phyloP scores from a whole-genome alignment of 202 grass and related monocot species.

The Saccharum hybrid region DNA sequence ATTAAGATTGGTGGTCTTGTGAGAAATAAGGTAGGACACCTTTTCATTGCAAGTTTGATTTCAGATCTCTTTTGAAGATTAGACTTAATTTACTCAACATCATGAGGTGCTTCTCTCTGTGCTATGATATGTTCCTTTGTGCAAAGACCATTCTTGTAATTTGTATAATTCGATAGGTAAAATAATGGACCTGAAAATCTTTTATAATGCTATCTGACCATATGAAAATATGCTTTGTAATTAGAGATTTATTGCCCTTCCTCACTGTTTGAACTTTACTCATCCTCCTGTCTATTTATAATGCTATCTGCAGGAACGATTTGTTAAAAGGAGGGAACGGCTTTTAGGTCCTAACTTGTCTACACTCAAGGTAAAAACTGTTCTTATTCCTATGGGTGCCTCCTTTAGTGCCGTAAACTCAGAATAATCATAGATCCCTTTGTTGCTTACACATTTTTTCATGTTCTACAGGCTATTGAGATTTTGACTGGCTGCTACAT shows the following conservation, averaged over 20 bases:
- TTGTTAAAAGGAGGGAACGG: slow-evolving; percentile 99
- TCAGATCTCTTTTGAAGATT: neutral
- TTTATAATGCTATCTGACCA: neutral
- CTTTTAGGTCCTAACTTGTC: slow-evolving; percentile 93
- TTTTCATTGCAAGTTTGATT: slow-evolving; percentile 28
- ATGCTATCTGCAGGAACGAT: slow-evolving; percentile 74
- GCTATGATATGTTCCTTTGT: slow-evolving; percentile 11
- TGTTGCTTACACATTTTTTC: slow-evolving; percentile 37
- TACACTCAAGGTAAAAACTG: slow-evolving; percentile 78
- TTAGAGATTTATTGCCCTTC: neutral
- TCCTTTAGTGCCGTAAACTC: slow-evolving; percentile 15
- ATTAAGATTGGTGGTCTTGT: slow-evolving; percentile 84
- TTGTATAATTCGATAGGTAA: neutral
- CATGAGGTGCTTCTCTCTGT: neutral
- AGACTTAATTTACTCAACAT: slow-evolving; percentile 23
- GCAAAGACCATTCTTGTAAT: slow-evolving; percentile 8
- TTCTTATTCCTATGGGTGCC: neutral
- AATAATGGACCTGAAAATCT: neutral
- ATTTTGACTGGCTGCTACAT: slow-evolving; percentile 99
- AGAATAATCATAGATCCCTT: slow-evolving; percentile 14
- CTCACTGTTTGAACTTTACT: slow-evolving; percentile 38
- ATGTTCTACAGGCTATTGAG: slow-evolving; percentile 78
- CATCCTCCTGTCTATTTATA: slow-evolving; percentile 22
- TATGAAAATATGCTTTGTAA: slow-evolving; percentile 6
- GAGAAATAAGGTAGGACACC: slow-evolving; percentile 78